Conservation (phyloP, 1,284 basidiomycete genomes). For the Sporisorium graminicola region DNA sequence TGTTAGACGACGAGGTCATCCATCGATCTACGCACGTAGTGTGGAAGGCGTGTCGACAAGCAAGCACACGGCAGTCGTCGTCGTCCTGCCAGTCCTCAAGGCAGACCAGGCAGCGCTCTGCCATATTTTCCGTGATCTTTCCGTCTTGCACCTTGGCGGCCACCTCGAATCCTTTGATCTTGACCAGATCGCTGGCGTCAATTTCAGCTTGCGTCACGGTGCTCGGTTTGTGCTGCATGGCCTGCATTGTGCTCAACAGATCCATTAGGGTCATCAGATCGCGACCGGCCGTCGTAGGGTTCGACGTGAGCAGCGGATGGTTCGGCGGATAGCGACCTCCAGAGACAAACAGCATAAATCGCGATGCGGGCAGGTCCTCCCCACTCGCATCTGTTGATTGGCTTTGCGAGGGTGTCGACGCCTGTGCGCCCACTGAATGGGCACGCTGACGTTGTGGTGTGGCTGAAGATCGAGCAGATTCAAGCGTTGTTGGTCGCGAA, state of each 20-base stretch:
- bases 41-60: slow-evolving; percentile 65
- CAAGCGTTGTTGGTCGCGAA: slow-evolving; percentile 38
- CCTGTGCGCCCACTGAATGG: slow-evolving; percentile 20
- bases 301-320: slow-evolving; percentile 63
- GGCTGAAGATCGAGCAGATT: slow-evolving; percentile 15
- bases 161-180: slow-evolving; percentile 50
- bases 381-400: slow-evolving; percentile 9
- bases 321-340: slow-evolving; percentile 63
- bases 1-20: slow-evolving; percentile 60
- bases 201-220: slow-evolving; percentile 64
- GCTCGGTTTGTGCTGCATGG: slow-evolving; percentile 56
- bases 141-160: slow-evolving; percentile 32
- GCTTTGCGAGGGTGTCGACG: not conserved
- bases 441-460: slow-evolving; percentile 15
- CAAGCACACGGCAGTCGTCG: slow-evolving; percentile 59
- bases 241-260: slow-evolving; percentile 60
- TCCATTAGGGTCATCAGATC: slow-evolving; percentile 68
- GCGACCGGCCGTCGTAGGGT: slow-evolving; percentile 57
- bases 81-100: slow-evolving; percentile 65
- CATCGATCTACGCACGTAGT: slow-evolving; percentile 58
- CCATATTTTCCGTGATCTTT: slow-evolving; percentile 63
- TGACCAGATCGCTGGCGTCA: slow-evolving; percentile 51
- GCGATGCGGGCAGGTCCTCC: slow-evolving; percentile 45
- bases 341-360: slow-evolving; percentile 67
- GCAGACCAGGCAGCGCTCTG: slow-evolving; percentile 65